These are phyloP conservation scores for Chondrus crispus DNA, from an alignment of 23 red algal species.

Conservation along the genomic window DNA sequence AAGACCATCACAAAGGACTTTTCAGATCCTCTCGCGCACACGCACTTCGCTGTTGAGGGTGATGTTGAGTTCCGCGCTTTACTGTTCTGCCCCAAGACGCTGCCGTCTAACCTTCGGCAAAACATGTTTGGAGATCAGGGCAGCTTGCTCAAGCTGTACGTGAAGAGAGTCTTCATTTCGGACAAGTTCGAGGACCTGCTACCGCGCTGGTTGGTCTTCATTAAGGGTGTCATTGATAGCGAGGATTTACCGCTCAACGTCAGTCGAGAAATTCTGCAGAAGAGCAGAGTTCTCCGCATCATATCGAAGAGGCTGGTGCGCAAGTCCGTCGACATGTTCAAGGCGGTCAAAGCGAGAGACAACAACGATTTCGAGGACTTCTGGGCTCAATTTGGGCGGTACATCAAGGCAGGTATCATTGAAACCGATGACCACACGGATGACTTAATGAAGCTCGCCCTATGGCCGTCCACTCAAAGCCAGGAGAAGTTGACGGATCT, in stretches of 20 bases:
- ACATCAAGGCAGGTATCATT: conserved; percentile 92
- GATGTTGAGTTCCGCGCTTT: conserved; percentile 97
- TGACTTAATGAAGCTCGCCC: conserved; percentile 62
- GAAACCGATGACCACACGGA: conserved; percentile 70
- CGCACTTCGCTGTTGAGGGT: conserved; percentile 96
- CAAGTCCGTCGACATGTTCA: conserved; percentile 97
- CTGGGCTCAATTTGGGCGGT: conserved; percentile 91
- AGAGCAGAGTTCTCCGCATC: conserved; percentile 84
- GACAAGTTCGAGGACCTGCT: conserved; percentile 94
- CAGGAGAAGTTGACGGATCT: conserved; percentile 64
- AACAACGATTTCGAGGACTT: conserved; percentile 77
- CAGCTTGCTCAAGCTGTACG: conserved; percentile 77
- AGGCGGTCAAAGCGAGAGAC: conserved; percentile 71
- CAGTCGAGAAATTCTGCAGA: conserved; percentile 96
- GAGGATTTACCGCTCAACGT: conserved; percentile 98
- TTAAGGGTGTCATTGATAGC: conserved; percentile 91
- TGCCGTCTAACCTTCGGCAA: conserved; percentile 90
- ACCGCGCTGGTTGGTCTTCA: conserved; percentile 91
- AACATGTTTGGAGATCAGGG: conserved; percentile 93
- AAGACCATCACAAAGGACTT: conserved; percentile 83
- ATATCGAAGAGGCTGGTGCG: conserved; percentile 83
- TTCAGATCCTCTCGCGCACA: conserved; percentile 70
- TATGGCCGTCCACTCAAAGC: conserved; percentile 80
- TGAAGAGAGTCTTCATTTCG: conserved; percentile 99
- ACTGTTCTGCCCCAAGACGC: conserved; percentile 72